Evolutionary conservation across 2,329 filamentous ascomycete genomes (phyloP).

Genomic region (Penicillium oxalicum): DNA sequence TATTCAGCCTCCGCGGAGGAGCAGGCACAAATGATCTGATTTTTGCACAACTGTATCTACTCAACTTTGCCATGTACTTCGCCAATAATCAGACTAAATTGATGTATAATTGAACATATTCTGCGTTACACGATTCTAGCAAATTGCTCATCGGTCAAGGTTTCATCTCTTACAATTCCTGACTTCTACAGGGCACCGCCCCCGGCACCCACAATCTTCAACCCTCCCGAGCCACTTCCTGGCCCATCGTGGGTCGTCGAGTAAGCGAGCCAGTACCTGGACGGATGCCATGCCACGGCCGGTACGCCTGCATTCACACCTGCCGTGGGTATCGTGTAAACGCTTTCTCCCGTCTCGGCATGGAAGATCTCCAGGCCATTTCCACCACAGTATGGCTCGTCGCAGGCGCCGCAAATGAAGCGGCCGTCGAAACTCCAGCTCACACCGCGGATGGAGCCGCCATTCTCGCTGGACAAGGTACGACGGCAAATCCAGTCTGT

Average conservation of each 20-base stretch:
- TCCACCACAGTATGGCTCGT: slow-evolving; percentile 41
- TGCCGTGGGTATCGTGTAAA: slow-evolving; percentile 41
- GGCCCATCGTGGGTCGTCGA: slow-evolving; percentile 40
- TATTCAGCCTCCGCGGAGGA: too few relatives aligned
- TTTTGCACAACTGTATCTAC: too few relatives aligned
- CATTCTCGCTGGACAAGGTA: slow-evolving; percentile 41
- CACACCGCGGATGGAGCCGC: slow-evolving; percentile 43
- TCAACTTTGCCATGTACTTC: too few relatives aligned
- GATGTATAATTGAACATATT: too few relatives aligned
- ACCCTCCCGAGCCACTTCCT: slow-evolving; percentile 34
- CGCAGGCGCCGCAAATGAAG: slow-evolving; percentile 44
- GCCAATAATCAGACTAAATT: too few relatives aligned
- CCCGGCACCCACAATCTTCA: slow-evolving; percentile 46
- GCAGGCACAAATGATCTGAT: too few relatives aligned
- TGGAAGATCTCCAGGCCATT: slow-evolving; percentile 46
- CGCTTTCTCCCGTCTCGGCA: slow-evolving; percentile 45
- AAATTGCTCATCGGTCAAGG: too few relatives aligned
- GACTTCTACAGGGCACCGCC: slow-evolving; percentile 24
- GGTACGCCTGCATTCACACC: slow-evolving; percentile 36
- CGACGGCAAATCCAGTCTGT: slow-evolving; percentile 47
- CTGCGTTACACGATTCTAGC: too few relatives aligned
- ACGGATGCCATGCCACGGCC: slow-evolving; percentile 47
- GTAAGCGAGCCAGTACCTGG: slow-evolving; percentile 46
- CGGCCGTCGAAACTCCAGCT: slow-evolving; percentile 48
- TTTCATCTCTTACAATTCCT: too few relatives aligned